Evolutionary conservation across 306 rosid species (phyloP).

Genomic region (Rosa lucieae): DNA sequence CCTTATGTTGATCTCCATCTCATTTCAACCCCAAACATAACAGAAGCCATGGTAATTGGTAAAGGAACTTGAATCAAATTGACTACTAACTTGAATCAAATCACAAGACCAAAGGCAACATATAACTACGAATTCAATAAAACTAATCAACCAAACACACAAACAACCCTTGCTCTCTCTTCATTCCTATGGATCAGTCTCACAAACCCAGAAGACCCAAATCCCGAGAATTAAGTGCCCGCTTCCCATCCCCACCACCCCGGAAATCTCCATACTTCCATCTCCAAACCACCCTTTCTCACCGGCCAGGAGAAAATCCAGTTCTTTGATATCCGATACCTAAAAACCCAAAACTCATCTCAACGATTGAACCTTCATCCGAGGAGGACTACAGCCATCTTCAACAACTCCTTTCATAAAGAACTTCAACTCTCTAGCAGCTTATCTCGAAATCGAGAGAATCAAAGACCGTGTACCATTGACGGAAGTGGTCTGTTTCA

Average conservation of each 20-base stretch:
- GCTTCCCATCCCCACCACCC: conserved; percentile 41
- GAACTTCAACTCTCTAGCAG: conserved; percentile 54
- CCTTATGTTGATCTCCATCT: too few relatives aligned
- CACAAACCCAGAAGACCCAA: conserved; percentile 41
- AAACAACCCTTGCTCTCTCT: not conserved
- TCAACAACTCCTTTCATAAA: conserved; percentile 25
- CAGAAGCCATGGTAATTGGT: too few relatives aligned
- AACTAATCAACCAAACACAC: not conserved
- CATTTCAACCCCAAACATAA: too few relatives aligned
- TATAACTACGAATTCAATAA: not conserved
- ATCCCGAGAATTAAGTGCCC: conserved; percentile 54
- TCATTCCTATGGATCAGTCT: conserved; percentile 25
- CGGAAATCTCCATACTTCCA: conserved; percentile 30
- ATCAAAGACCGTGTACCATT: conserved; percentile 32
- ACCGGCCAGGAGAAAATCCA: conserved; percentile 41
- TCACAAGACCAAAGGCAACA: too few relatives aligned
- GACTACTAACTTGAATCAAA: too few relatives aligned
- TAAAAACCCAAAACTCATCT: conserved; percentile 10
- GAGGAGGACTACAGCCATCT: conserved; percentile 74
- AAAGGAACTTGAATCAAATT: too few relatives aligned
- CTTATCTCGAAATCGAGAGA: conserved; percentile 64
- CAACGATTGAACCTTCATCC: conserved; percentile 22
- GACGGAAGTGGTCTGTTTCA: too few relatives aligned
- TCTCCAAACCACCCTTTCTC: conserved; percentile 32
- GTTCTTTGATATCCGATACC: conserved; percentile 13